These are phyloP conservation scores for Cyathus striatus DNA, from an alignment of 768 basidiomycete genomes.

Conservation along the genomic window DNA sequence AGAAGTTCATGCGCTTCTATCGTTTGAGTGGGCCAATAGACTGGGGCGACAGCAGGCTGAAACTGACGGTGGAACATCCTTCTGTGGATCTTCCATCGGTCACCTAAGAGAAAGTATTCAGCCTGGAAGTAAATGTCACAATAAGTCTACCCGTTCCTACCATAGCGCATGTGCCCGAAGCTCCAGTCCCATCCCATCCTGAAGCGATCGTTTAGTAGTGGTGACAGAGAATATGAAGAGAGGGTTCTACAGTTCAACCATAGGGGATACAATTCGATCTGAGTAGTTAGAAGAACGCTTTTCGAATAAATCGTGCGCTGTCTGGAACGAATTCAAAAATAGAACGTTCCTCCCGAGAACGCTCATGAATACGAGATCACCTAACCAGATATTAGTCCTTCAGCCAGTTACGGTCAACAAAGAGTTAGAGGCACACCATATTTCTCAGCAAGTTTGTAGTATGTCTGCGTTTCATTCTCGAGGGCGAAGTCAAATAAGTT, in stretches of 20 bases:
- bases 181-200: conserved; percentile 42
- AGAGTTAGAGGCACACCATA: conserved; percentile 26
- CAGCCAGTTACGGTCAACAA: background rate
- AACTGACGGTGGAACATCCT: conserved; percentile 50
- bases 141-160: conserved; percentile 10
- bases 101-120: conserved; percentile 24
- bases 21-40: conserved; percentile 40
- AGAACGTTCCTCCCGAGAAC: conserved; percentile 40
- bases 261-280: conserved; percentile 39
- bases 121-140: background rate
- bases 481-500: conserved; percentile 44
- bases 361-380: conserved; percentile 49
- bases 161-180: conserved; percentile 50
- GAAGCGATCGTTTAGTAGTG: no score
- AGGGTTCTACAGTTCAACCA: conserved; percentile 42
- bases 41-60: conserved; percentile 32
- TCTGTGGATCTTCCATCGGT: conserved; percentile 47
- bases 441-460: conserved; percentile 31
- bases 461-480: conserved; percentile 32
- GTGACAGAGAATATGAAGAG: conserved; percentile 1
- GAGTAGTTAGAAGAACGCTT: conserved; percentile 53
- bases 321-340: conserved; percentile 35
- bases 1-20: conserved; percentile 41
- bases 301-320: conserved; percentile 50
- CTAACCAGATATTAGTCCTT: conserved; percentile 18